Conservation (phyloP, 352 stramenopile genomes). For the Elongisporangium senticosum region DNA sequence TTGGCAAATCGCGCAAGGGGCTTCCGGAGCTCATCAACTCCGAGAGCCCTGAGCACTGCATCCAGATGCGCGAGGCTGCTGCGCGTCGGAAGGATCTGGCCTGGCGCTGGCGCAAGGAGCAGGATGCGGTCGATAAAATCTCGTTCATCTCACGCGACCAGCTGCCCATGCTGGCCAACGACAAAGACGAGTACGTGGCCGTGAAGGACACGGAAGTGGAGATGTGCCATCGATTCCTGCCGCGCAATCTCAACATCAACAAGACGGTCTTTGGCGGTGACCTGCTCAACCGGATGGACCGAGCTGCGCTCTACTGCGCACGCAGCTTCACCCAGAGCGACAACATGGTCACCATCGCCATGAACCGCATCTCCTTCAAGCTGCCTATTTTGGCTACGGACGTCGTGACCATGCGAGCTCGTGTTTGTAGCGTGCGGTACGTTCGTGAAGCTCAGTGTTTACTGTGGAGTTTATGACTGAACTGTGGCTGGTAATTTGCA, state of each 20-base stretch:
- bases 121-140: conserved; percentile 38
- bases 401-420: conserved; percentile 54
- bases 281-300: conserved; percentile 61
- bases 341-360: conserved; percentile 69
- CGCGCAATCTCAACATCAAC: conserved; percentile 67
- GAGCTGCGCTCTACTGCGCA: conserved; percentile 57
- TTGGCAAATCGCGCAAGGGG: conserved; percentile 26
- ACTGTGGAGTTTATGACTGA: conserved; percentile 1
- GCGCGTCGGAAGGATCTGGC: conserved; percentile 33
- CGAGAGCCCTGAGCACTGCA: conserved; percentile 29
- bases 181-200: conserved; percentile 33
- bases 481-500: conserved; percentile 4
- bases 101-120: conserved; percentile 31
- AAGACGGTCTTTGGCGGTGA: conserved; percentile 66
- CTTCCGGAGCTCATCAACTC: conserved; percentile 41
- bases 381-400: conserved; percentile 51
- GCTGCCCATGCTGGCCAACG: conserved; percentile 21
- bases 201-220: conserved; percentile 61
- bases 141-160: conserved; percentile 24
- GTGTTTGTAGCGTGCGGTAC: conserved; percentile 59
- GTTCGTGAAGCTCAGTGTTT: conserved; percentile 8
- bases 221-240: conserved; percentile 66
- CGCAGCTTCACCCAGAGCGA: conserved; percentile 71
- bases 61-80: conserved; percentile 34
- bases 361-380: conserved; percentile 74